phyloP scores from a whole-genome alignment of 1,139 yeast genomes.

The Kodamaea alishanica region DNA sequence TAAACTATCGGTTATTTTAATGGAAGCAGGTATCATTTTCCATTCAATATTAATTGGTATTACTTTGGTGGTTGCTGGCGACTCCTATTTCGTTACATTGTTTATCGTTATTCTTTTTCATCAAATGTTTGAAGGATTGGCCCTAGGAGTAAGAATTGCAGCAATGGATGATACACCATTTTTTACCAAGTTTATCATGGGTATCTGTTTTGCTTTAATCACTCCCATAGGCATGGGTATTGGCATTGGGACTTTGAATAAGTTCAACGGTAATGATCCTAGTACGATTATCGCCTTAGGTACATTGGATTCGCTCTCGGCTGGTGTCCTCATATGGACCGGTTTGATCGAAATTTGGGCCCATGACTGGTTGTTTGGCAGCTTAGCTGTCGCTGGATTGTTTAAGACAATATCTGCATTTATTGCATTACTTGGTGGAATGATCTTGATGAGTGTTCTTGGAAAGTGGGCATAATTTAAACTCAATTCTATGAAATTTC shows the following conservation, averaged over 20 bases:
- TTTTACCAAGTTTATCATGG: constrained; percentile 16
- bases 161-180: constrained; percentile 7
- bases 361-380: constrained; percentile 32
- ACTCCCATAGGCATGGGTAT: constrained; percentile 31
- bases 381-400: constrained; percentile 19
- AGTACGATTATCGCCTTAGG: constrained; percentile 31
- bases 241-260: constrained; percentile 25
- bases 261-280: constrained; percentile 29
- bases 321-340: constrained; percentile 34
- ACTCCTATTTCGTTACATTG: constrained; percentile 20
- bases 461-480: constrained; percentile 28
- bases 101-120: constrained; percentile 20
- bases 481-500: no score
- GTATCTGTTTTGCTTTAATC: constrained; percentile 16
- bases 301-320: constrained; percentile 32
- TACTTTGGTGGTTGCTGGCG: constrained; percentile 26
- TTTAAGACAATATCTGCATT: constrained; percentile 21
- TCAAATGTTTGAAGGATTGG: constrained; percentile 19
- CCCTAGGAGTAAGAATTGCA: constrained; percentile 18
- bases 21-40: constrained; percentile 27
- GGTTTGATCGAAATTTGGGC: constrained; percentile 34
- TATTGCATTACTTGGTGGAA: constrained; percentile 26
- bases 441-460: constrained; percentile 36
- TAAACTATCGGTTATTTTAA: constrained; percentile 14
- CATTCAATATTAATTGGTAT: constrained; percentile 26